These are phyloP conservation scores for Asclepias syriaca DNA, from an alignment of 257 asterid genomes.

Conservation along the genomic window DNA sequence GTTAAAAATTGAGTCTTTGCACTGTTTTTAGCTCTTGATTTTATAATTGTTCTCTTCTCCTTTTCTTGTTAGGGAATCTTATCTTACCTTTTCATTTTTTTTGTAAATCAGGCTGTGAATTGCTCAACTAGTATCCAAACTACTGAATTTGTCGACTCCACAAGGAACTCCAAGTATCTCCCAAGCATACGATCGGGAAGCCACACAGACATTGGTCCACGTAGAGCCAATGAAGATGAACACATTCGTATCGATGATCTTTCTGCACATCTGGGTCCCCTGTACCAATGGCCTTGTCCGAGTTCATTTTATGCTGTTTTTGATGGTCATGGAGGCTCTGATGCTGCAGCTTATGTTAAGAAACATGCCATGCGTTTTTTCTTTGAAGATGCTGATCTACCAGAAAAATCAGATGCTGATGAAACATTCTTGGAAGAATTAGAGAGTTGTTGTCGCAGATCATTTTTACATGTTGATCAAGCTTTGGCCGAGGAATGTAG, in stretches of 20 bases:
- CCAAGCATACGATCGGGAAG: slow-evolving; percentile 77
- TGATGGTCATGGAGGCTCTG: slow-evolving; percentile 95
- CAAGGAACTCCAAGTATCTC: slow-evolving; percentile 30
- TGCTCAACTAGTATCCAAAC: slow-evolving; percentile 58
- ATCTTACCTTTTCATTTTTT: slow-evolving; percentile 13
- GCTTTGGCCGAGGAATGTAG: slow-evolving; percentile 66
- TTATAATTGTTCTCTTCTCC: neutral
- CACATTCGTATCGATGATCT: slow-evolving; percentile 75
- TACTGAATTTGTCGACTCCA: slow-evolving; percentile 26
- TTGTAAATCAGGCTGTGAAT: slow-evolving; percentile 50
- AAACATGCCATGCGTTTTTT: slow-evolving; percentile 57
- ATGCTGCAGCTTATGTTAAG: slow-evolving; percentile 69
- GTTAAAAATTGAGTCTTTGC: neutral
- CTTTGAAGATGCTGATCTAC: slow-evolving; percentile 69
- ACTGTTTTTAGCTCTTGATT: neutral
- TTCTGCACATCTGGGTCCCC: slow-evolving; percentile 51
- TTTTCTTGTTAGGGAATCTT: neutral
- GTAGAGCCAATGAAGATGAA: slow-evolving; percentile 74
- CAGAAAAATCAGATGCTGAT: slow-evolving; percentile 45
- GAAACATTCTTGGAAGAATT: slow-evolving; percentile 55
- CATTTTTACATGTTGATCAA: slow-evolving; percentile 61
- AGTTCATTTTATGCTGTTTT: slow-evolving; percentile 81
- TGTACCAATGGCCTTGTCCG: slow-evolving; percentile 56
- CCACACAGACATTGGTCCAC: slow-evolving; percentile 79
- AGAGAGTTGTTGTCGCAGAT: slow-evolving; percentile 46